These are phyloP conservation scores for Cyberlindnera lachancei DNA, from an alignment of 805 yeast genomes.

Conservation along the genomic window DNA sequence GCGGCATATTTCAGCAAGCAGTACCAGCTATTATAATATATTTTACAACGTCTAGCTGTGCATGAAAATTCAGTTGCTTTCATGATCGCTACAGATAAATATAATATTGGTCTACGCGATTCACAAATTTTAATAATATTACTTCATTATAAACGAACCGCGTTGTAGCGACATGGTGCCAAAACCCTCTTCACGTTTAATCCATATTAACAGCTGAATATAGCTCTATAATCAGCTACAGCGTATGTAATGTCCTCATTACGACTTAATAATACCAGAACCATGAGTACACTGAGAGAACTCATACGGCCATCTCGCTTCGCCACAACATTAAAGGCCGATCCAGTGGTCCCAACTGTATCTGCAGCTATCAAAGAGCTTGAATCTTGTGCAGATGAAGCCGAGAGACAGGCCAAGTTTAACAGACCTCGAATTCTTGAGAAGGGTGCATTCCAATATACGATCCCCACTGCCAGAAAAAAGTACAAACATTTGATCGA, in stretches of 20 bases:
- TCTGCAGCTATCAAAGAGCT: constrained; percentile 22
- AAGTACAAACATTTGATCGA: constrained; percentile 47
- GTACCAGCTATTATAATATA: too few species aligned
- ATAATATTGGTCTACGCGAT: too few species aligned
- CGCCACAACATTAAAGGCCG: constrained; percentile 16
- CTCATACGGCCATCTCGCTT: constrained; percentile 11
- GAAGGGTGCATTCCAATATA: constrained; percentile 67
- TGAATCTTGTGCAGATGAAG: constrained; percentile 19
- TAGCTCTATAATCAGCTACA: too few species aligned
- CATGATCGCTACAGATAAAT: too few species aligned
- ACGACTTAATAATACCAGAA: neutral
- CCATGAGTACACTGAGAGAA: constrained; percentile 1
- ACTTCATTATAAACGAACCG: neutral
- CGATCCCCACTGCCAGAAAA: constrained; percentile 56
- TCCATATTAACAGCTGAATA: too few species aligned
- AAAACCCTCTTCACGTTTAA: neutral
- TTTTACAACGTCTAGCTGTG: too few species aligned
- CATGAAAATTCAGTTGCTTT: too few species aligned
- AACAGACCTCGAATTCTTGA: constrained; percentile 45
- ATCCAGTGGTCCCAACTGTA: constrained; percentile 25
- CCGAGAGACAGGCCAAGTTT: constrained; percentile 23
- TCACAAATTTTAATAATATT: neutral
- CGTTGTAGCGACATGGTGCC: neutral
- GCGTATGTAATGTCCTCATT: neutral
- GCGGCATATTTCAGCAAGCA: too few species aligned